Evolutionary conservation across 108 stramenopile species (phyloP).

Genomic region (Cyclotella atomus): DNA sequence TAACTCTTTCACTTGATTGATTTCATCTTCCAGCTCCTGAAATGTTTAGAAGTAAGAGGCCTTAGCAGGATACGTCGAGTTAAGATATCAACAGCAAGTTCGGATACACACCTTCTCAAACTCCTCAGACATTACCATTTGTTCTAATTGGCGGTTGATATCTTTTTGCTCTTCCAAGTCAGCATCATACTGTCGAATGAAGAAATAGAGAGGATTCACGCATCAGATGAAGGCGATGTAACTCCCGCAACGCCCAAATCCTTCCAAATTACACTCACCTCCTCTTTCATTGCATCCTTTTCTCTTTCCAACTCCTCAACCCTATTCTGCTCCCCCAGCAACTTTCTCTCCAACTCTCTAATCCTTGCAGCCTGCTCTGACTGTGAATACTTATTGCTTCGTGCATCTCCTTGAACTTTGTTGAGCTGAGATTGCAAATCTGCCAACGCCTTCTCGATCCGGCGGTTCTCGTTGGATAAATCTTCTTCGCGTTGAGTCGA

Average conservation of each 20-base stretch:
- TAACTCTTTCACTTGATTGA: constrained; percentile 51
- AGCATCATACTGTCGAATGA: constrained; percentile 29
- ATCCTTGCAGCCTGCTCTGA: constrained; percentile 35
- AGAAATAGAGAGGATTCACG: background rate
- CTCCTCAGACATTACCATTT: constrained; percentile 55
- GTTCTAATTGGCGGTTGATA: constrained; percentile 51
- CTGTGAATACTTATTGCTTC: constrained; percentile 34
- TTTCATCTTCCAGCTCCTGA: constrained; percentile 47
- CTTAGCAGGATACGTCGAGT: background rate
- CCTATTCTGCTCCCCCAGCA: constrained; percentile 33
- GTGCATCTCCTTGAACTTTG: constrained; percentile 27
- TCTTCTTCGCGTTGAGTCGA: constrained; percentile 35
- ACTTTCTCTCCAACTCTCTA: constrained; percentile 40
- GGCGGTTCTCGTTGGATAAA: constrained; percentile 27
- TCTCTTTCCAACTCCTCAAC: constrained; percentile 40
- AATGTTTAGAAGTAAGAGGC: background rate
- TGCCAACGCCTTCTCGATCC: constrained; percentile 25
- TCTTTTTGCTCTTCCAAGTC: constrained; percentile 53
- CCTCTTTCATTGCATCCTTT: constrained; percentile 45
- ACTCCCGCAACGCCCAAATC: background rate
- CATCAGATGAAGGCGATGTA: too few relatives aligned
- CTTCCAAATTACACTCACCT: background rate
- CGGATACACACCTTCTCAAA: constrained; percentile 46
- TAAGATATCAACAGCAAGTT: background rate
- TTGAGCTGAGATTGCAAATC: constrained; percentile 35